A percentile compares a stretch with the other conserved stretches of the same genome.
These are phyloP conservation scores for Nothophoma quercina DNA, from an alignment of 2,329 filamentous ascomycete genomes.

Conservation along the genomic window DNA sequence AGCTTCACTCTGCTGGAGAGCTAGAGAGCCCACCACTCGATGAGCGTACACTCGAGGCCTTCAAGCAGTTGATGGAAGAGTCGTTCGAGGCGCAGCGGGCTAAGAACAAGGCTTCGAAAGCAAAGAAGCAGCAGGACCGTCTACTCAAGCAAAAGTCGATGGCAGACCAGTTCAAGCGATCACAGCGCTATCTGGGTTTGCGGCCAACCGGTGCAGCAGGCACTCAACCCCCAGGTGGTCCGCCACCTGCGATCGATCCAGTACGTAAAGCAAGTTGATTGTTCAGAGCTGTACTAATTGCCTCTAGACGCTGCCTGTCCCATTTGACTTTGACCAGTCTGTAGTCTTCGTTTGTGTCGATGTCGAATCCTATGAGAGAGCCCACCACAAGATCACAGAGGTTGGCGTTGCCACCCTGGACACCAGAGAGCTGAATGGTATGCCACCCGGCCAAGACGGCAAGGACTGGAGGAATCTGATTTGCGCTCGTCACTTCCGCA, in stretches of 20 bases:
- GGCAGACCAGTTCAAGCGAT: slow-evolving; percentile 66
- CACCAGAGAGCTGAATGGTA: slow-evolving; percentile 63
- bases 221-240: neutral
- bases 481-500: slow-evolving; percentile 75
- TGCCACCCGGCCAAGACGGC: slow-evolving; percentile 68
- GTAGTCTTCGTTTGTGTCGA: slow-evolving; percentile 80
- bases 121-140: slow-evolving; percentile 60
- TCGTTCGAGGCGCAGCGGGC: slow-evolving; percentile 60
- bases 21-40: slow-evolving; percentile 35
- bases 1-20: slow-evolving; percentile 28
- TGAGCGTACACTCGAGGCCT: slow-evolving; percentile 54
- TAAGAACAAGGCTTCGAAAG: slow-evolving; percentile 57
- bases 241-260: slow-evolving; percentile 26
- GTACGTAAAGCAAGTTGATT: neutral
- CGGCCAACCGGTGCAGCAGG: slow-evolving; percentile 46
- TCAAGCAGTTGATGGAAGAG: slow-evolving; percentile 63
- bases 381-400: slow-evolving; percentile 76
- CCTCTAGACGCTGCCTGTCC: slow-evolving; percentile 20
- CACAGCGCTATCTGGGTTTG: slow-evolving; percentile 76
- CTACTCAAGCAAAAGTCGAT: slow-evolving; percentile 60
- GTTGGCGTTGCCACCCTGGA: slow-evolving; percentile 85
- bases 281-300: neutral
- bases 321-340: slow-evolving; percentile 54
- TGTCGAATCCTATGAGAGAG: slow-evolving; percentile 78
- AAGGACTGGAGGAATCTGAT: slow-evolving; percentile 73